Evolutionary conservation across 768 basidiomycete species (phyloP).

Genomic region (Rhizopogon rudus): DNA sequence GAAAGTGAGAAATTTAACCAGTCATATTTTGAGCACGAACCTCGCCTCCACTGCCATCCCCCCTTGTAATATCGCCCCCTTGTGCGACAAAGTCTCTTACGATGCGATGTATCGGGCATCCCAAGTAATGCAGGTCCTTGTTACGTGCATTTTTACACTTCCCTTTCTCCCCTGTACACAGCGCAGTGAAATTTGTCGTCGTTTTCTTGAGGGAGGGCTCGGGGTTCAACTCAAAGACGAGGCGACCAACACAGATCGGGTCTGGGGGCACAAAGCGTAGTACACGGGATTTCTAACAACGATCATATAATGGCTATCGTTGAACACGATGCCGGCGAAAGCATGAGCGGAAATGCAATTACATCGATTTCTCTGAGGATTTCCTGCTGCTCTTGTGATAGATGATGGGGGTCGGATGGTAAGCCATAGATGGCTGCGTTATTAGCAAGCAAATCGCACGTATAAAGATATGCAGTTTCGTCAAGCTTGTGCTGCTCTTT

Average conservation of each 20-base stretch:
- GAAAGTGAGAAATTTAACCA: not conserved
- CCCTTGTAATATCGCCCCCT: slow-evolving; percentile 48
- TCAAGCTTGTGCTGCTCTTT: slow-evolving; percentile 18
- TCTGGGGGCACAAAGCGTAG: slow-evolving; percentile 31
- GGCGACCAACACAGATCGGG: slow-evolving; percentile 35
- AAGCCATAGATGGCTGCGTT: slow-evolving; percentile 40
- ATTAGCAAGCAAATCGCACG: slow-evolving; percentile 28
- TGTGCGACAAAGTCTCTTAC: slow-evolving; percentile 47
- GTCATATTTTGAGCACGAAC: slow-evolving; percentile 22
- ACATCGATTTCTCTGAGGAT: slow-evolving; percentile 40
- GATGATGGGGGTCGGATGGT: slow-evolving; percentile 30
- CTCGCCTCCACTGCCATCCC: slow-evolving; percentile 52
- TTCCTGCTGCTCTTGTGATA: slow-evolving; percentile 39
- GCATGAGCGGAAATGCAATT: slow-evolving; percentile 31
- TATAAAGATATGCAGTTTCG: slow-evolving; percentile 25
- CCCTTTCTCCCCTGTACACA: slow-evolving; percentile 42
- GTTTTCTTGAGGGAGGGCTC: slow-evolving; percentile 41
- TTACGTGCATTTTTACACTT: slow-evolving; percentile 42
- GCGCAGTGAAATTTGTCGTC: slow-evolving; percentile 41
- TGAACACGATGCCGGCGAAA: not conserved
- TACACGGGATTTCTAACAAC: slow-evolving; percentile 21
- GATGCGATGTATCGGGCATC: slow-evolving; percentile 41
- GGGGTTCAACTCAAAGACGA: slow-evolving; percentile 36
- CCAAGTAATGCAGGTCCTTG: slow-evolving; percentile 39
- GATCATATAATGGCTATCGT: not conserved